Percentiles rank a stretch among this genome's conserved stretches.
phyloP scores from a whole-genome alignment of 257 asterid genomes.

The Solanum corneliomulleri region DNA sequence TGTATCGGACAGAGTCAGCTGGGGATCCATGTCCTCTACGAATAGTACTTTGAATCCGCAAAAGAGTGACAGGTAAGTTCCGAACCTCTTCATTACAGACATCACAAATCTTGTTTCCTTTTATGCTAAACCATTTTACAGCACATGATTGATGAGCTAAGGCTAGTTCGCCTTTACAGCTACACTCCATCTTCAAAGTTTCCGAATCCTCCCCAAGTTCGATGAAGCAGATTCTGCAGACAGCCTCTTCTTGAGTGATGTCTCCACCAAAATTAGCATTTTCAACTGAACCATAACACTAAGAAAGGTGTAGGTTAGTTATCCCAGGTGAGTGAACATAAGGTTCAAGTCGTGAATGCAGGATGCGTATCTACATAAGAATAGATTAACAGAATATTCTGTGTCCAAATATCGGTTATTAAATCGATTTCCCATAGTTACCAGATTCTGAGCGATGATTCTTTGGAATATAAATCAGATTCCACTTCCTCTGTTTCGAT shows the following conservation, averaged over 20 bases:
- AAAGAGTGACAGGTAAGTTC: constrained; percentile 79
- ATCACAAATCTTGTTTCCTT: constrained; percentile 90
- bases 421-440: neutral
- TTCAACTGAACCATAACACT: constrained; percentile 41
- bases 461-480: neutral
- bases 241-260: constrained; percentile 84
- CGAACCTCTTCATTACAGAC: constrained; percentile 82
- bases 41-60: constrained; percentile 48
- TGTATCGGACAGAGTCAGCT: constrained; percentile 39
- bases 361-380: neutral
- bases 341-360: neutral
- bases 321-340: neutral
- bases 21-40: constrained; percentile 26
- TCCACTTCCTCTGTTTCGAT: neutral
- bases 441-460: neutral
- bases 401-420: neutral
- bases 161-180: constrained; percentile 96
- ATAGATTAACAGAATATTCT: neutral
- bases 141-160: constrained; percentile 94
- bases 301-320: constrained; percentile 13
- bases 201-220: constrained; percentile 76
- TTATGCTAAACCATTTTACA: constrained; percentile 89
- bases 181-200: constrained; percentile 84
- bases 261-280: constrained; percentile 40
- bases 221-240: constrained; percentile 79